Base-by-base conservation (phyloP, 352 stramenopile species). In the Phytophthora sp. region DNA sequence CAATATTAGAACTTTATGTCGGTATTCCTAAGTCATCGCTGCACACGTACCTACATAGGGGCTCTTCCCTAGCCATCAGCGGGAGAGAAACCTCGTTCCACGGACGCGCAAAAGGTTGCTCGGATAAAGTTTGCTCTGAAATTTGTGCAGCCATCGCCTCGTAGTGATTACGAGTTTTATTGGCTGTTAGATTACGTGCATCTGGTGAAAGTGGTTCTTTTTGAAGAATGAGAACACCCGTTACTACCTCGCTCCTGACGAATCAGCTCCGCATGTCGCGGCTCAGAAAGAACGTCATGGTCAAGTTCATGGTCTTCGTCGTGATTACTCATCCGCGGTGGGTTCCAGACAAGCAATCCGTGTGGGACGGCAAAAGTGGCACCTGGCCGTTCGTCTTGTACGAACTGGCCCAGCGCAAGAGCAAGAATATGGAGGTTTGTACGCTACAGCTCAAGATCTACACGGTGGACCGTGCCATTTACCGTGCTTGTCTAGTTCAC, bases 401-500 rank as follows among this genome's bases (percentile, higher is more conserved):
- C 11, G 70, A 68, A 7, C 15, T 47, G 11, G 56, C 65, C 1
- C 15, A 72, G 46, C 55, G 70, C 8, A 30, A 47, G 9, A 66
- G 33, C 15, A 64, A 66, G 39, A 69, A 74, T 21, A 62, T 54
- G 5, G 18, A 41, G 11, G 42, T 50, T 23, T 61, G 71, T 0
- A 69, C 65, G 13, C 33, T 69, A 1, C 56, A 72, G 30, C n/a
- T 69, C 38, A 74, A 74, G 47, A n/a, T n/a, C 0, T 46, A 65
- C 26, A 68, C 15, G 7, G 55, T 77, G 2, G 62, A 63, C 18
- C 38, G 56, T 1, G 55, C 59, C 5, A 50, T 51, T 7, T 63
- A 77, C 35, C 63, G 54, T n/a, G 13, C 16, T 7, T 55, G 47
- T 29, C 33, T 71, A 15, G 15, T 66, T 8, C 21, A 60, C n/a